A percentile compares a stretch with the other conserved stretches of the same genome.
Conservation (phyloP, 306 rosid genomes). For the Malus sylvestris region DNA sequence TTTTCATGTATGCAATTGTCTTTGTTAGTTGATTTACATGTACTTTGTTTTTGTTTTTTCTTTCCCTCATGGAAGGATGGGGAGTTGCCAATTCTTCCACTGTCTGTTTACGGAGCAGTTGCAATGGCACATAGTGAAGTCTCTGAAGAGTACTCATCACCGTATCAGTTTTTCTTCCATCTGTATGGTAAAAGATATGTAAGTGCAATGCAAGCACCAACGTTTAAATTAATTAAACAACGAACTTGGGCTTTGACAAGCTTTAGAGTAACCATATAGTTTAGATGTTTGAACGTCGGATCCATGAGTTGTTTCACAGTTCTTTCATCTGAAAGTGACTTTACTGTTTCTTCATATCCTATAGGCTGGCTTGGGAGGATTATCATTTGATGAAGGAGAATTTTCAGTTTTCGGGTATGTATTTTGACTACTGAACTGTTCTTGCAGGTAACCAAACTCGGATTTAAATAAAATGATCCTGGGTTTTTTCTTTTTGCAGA, state of each 20-base stretch:
- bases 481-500: slow-evolving; percentile 26
- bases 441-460: not conserved
- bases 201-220: slow-evolving; percentile 21
- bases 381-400: slow-evolving; percentile 96
- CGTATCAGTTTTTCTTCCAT: slow-evolving; percentile 84
- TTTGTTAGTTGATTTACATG: slow-evolving; percentile 2
- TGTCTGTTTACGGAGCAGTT: slow-evolving; percentile 85
- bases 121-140: slow-evolving; percentile 93
- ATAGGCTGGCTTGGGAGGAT: slow-evolving; percentile 96
- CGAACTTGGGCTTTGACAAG: not conserved
- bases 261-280: not conserved
- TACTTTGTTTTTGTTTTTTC: not conserved
- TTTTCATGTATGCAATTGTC: not conserved
- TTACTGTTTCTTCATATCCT: not conserved
- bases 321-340: not conserved
- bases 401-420: slow-evolving; percentile 89
- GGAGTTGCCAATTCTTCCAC: slow-evolving; percentile 87
- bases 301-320: not conserved
- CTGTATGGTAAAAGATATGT: slow-evolving; percentile 84
- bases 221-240: not conserved
- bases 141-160: slow-evolving; percentile 47
- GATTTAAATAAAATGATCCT: not conserved
- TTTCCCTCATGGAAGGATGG: slow-evolving; percentile 60
- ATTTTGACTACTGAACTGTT: not conserved
- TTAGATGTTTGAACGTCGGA: not conserved